These are phyloP conservation scores for Periconia macrospinosa DNA, from an alignment of 2,329 filamentous ascomycete species.

Conservation along the genomic window DNA sequence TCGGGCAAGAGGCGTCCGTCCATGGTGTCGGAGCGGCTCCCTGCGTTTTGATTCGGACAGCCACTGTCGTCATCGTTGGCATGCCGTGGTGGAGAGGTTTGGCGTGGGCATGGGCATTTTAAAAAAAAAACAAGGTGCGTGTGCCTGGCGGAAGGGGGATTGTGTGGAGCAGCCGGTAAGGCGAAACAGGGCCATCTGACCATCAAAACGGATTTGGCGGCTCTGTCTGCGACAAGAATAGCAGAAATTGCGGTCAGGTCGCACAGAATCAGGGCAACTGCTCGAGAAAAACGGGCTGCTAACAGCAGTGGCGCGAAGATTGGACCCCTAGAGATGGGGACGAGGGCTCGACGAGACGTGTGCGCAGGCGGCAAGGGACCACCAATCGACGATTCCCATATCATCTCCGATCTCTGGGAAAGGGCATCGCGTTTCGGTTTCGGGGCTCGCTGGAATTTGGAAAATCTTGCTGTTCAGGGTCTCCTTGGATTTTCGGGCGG, in stretches of 20 bases:
- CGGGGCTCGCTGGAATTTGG: too few species aligned
- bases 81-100: too few species aligned
- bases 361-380: neutral
- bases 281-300: neutral
- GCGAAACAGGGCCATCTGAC: neutral
- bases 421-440: neutral
- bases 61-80: neutral
- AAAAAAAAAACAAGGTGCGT: neutral
- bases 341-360: neutral
- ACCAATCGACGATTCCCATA: neutral
- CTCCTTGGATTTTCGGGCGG: neutral
- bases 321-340: neutral
- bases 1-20: neutral
- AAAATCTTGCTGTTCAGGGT: neutral
- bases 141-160: neutral
- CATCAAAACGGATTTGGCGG: neutral
- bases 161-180: neutral
- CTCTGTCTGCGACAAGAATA: neutral
- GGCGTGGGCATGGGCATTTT: neutral
- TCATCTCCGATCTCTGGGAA: neutral
- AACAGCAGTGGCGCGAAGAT: too few species aligned
- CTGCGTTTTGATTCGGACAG: neutral
- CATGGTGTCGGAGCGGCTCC: neutral
- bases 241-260: neutral
- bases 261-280: neutral